Conservation (phyloP, 2,329 filamentous ascomycete genomes). For the Nemania sp. region DNA sequence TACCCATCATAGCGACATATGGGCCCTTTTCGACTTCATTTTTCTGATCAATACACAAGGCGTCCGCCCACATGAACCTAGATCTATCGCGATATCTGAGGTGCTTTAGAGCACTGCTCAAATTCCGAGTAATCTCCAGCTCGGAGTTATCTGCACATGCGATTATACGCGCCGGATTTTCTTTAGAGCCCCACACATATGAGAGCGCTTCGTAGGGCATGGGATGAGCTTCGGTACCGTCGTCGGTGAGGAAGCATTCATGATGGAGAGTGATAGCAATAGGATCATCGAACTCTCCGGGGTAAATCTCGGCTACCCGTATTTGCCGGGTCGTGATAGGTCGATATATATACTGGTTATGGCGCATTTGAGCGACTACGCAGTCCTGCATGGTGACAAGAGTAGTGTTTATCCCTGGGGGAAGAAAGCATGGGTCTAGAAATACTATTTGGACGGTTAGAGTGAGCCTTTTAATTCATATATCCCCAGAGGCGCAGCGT, state of each 20-base stretch:
- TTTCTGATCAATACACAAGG: constrained; percentile 44
- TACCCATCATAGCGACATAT: constrained; percentile 42
- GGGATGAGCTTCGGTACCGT: neutral
- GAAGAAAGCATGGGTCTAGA: too few relatives aligned
- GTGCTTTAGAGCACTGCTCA: constrained; percentile 27
- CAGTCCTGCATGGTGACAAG: too few relatives aligned
- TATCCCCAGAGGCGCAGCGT: too few relatives aligned
- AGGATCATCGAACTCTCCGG: neutral
- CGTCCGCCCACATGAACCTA: constrained; percentile 43
- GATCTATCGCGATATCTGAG: constrained; percentile 22
- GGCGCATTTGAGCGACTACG: too few relatives aligned
- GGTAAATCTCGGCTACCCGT: neutral
- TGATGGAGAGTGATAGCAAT: neutral
- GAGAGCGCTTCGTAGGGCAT: neutral
- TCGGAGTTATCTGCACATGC: neutral
- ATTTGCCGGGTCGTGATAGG: neutral
- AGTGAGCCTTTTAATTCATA: too few relatives aligned
- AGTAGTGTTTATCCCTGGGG: too few relatives aligned
- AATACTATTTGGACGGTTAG: too few relatives aligned
- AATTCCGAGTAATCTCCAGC: constrained; percentile 7
- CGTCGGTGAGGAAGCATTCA: neutral
- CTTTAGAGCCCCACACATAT: neutral
- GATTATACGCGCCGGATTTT: neutral
- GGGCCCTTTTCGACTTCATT: constrained; percentile 36
- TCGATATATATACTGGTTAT: neutral